phyloP scores from a whole-genome alignment of 176 grass and related monocot species.

The Oryza punctata region DNA sequence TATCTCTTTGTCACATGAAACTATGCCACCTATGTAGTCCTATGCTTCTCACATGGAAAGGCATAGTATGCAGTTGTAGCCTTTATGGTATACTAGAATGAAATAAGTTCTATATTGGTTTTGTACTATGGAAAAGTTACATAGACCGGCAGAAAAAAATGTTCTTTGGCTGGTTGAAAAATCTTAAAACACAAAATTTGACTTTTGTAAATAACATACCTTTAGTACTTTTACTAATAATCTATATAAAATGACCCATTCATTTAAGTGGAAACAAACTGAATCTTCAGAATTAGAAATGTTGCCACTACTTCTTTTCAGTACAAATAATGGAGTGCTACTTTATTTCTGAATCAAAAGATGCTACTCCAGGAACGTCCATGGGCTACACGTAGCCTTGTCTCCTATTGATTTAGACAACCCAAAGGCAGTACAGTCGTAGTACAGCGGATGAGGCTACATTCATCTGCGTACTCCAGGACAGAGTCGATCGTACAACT shows the following conservation, averaged over 20 bases:
- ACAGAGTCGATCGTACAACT: background rate
- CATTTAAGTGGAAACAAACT: background rate
- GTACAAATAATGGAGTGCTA: background rate
- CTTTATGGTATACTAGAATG: background rate
- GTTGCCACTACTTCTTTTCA: background rate
- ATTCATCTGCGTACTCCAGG: background rate
- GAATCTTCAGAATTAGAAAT: background rate
- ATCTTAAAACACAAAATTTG: background rate
- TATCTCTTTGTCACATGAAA: background rate
- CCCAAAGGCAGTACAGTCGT: slow-evolving; percentile 24
- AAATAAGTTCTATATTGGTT: background rate
- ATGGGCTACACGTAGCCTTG: background rate
- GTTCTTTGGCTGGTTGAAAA: background rate
- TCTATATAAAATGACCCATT: background rate
- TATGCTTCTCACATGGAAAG: background rate
- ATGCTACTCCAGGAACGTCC: background rate
- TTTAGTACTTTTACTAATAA: background rate
- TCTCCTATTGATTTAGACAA: background rate
- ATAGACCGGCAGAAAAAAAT: background rate
- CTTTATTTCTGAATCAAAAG: background rate
- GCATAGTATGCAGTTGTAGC: background rate
- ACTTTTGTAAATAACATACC: background rate
- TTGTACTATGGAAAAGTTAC: background rate
- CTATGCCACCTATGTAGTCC: background rate
- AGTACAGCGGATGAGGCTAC: slow-evolving; percentile 9